phyloP scores from a whole-genome alignment of 805 yeast genomes.

The Starmerella bombi region DNA sequence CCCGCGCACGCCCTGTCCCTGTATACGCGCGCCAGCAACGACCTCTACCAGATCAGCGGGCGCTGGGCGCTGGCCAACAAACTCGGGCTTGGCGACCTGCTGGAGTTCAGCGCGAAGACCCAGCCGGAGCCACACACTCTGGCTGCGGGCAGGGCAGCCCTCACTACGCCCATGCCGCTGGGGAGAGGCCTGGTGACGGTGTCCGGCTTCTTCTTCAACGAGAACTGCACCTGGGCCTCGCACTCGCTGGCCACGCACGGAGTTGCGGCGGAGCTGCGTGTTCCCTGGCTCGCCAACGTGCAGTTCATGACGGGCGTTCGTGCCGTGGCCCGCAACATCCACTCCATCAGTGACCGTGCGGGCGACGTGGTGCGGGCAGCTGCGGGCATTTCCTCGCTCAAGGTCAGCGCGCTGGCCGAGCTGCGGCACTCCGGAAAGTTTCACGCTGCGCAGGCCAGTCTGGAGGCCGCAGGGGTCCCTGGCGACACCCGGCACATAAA shows the following conservation, averaged over 20 bases:
- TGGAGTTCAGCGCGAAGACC: slow-evolving; percentile 9
- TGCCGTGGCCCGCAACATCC: slow-evolving; percentile 42
- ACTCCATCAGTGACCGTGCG: slow-evolving; percentile 38
- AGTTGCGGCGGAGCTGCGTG: slow-evolving; percentile 28
- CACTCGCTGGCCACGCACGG: slow-evolving; percentile 41
- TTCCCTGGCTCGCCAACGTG: slow-evolving; percentile 25
- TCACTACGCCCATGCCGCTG: slow-evolving; percentile 17
- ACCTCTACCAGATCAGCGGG: slow-evolving; percentile 12
- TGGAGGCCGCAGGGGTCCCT: slow-evolving; percentile 26
- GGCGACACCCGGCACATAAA: slow-evolving; percentile 26
- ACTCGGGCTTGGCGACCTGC: slow-evolving; percentile 20
- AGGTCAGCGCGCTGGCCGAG: slow-evolving; percentile 37
- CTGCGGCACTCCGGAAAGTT: slow-evolving; percentile 19
- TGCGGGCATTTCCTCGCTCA: slow-evolving; percentile 43
- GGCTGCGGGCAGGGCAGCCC: slow-evolving; percentile 18
- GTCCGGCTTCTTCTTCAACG: slow-evolving; percentile 36
- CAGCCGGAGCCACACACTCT: slow-evolving; percentile 19
- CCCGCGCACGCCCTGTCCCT: slow-evolving; percentile 13
- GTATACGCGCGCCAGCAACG: slow-evolving; percentile 10
- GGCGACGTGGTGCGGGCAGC: slow-evolving; percentile 46
- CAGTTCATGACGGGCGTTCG: slow-evolving; percentile 38
- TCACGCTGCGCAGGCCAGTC: slow-evolving; percentile 26
- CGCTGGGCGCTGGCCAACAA: slow-evolving; percentile 14
- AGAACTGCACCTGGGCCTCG: slow-evolving; percentile 40
- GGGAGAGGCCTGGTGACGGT: slow-evolving; percentile 15